Evolutionary conservation across 2,329 filamentous ascomycete species (phyloP), one percentile per base, ranked within the genome.

Genomic region (Pestalotiopsis sp.): DNA sequence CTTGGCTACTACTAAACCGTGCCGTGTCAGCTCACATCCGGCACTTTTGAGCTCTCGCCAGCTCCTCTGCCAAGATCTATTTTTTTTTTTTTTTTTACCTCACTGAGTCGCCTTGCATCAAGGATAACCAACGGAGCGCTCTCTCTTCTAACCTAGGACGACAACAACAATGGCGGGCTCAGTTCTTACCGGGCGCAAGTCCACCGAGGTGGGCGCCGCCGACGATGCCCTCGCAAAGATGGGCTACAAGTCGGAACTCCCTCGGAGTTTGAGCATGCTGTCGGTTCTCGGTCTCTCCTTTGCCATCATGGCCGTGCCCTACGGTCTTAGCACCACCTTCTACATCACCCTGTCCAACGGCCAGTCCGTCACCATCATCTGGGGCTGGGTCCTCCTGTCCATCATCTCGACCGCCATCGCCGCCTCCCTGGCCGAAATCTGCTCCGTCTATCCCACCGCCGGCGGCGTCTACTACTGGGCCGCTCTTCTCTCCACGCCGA

Each of bases 301-400:
- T 76, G 91, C 91, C 65, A 93, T 93, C 78, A 93, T 93, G 90
- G 91, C 91, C 12, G 90, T 90, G 12, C 90, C 90, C 0, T 92
- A 90, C 72, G 91, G 91, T 45, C 82, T 92, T 49, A 88, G 85
- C 38, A 92, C 91, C 17, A 93, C 91, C 1, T 82, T 93, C 70
- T 90, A 88, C 79, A 91, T 92, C 76, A 89, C 88, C 25, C 83
- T 93, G 36, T 86, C 86, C 20, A 90, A 93, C 77, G 91, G 91
- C 25, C 89, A 92, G 77, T 85, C 85, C 58, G 91, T 93, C 17
- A 92, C 90, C 27, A 85, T 93, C 55, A 81, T 93, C 72, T 93
- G 88, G 85, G 91, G 91, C 55, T 93, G 87, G 90, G 85, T 92
- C 2, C 78, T 91, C 41, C 86, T 92, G 36, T 90, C 88, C 3